Conservation (phyloP, 805 yeast genomes). For the Blastobotrys peoriensis region DNA sequence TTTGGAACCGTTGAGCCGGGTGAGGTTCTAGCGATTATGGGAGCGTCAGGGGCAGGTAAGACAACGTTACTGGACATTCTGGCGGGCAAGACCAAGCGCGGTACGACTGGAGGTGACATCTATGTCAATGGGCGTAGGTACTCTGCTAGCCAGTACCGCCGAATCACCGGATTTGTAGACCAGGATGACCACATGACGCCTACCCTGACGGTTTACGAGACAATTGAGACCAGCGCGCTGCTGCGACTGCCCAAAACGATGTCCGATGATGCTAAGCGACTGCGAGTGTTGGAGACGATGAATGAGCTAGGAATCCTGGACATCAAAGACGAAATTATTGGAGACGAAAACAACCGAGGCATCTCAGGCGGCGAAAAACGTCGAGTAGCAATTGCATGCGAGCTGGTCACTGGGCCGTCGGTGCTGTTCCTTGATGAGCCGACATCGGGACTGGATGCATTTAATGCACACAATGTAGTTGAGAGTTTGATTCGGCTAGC, state of each 20-base stretch:
- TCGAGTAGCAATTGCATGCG: conserved; percentile 90
- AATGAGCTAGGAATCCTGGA: conserved; percentile 76
- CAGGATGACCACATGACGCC: conserved; percentile 90
- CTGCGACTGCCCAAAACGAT: conserved; percentile 77
- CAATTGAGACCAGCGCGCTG: conserved; percentile 86
- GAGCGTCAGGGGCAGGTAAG: conserved; percentile 98
- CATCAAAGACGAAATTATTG: conserved; percentile 80
- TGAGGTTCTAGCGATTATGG: conserved; percentile 92
- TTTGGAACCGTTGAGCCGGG: conserved; percentile 81
- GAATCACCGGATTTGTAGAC: conserved; percentile 88
- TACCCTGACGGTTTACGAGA: conserved; percentile 91
- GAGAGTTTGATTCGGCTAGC: conserved; percentile 80
- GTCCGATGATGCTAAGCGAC: conserved; percentile 65
- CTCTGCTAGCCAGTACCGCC: conserved; percentile 43
- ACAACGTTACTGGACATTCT: conserved; percentile 88
- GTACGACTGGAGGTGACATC: conserved; percentile 59
- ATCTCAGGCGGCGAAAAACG: conserved; percentile 91
- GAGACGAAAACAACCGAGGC: conserved; percentile 85
- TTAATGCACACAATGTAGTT: conserved; percentile 85
- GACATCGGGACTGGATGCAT: conserved; percentile 92
- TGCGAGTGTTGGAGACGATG: conserved; percentile 78
- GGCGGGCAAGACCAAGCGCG: conserved; percentile 82
- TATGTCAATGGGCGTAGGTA: conserved; percentile 61
- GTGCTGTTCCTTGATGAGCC: conserved; percentile 85
- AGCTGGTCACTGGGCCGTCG: conserved; percentile 81